Base-by-base conservation (phyloP, 345 rosid genomes). In the Lepidium aucheri region DNA sequence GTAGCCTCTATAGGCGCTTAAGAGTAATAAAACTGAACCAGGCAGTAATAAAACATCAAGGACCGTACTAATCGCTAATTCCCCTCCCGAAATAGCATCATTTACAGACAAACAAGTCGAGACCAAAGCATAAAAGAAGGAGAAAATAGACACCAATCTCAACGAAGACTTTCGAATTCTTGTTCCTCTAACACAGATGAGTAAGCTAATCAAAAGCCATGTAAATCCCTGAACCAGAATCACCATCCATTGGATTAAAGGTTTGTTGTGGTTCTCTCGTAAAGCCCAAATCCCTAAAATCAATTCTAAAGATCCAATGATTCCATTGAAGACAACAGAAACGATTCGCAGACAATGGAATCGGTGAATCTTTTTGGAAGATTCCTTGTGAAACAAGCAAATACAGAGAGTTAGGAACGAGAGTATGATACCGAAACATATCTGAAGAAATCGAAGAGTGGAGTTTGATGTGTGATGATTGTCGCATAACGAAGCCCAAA, bases 401-500 rank as follows among this genome's bases (percentile, higher is more conserved):
- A 83, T 53, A 26, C 76, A 67, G 61, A 86, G 81, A 62, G 26
- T 47, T 57, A 79, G 9, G 63, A 74, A 35, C 22, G 86, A 70
- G 61, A 92, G 88, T 39, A 83, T 28, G 44, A 73, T n/a, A 68
- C 83, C 67, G 61, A 78, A 81, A 73, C 84, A 79, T 63, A 82
- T 68, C 63, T 83, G 75, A 39, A 86, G 63, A 17, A 77, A 77
- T 12, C 77, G 78, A 56, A 81, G 79, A 76, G 66, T 47, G 65
- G 96, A 93, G 3, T 84, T 78, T 70, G 76, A 47, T 18, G 86
- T 76, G 50, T 73, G 75, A 54, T 84, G 73, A 35, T 82, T 69
- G 65, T 81, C 91, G 42, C 97, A 86, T 47, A 89, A 83, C 60
- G 53, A 43, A 43, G 28, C 58, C 97, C 91, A 84, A 9, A 83